Percentiles rank a stretch among this genome's conserved stretches.
Conservation (phyloP, 495 filamentous ascomycete genomes). For the Neurospora tetrasperma region DNA sequence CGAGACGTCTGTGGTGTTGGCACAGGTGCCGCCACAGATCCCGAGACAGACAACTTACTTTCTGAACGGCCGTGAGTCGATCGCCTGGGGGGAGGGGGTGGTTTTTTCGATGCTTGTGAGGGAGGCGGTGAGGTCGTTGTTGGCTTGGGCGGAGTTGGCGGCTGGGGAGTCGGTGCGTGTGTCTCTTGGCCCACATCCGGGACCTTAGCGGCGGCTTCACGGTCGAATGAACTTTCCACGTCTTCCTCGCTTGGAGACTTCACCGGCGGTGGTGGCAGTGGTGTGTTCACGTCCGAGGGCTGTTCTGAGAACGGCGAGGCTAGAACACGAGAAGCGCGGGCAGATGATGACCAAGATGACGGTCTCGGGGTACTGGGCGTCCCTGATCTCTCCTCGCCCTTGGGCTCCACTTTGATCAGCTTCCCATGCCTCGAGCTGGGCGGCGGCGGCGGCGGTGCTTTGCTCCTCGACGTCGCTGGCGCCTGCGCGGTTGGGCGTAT, state of each 20-base stretch:
- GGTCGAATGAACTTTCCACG: slow-evolving; percentile 32
- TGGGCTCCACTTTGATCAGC: slow-evolving; percentile 41
- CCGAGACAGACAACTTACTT: slow-evolving; percentile 20
- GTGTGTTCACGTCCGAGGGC: slow-evolving; percentile 41
- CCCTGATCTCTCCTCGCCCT: background rate
- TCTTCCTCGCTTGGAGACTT: slow-evolving; percentile 32
- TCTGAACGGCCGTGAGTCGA: slow-evolving; percentile 32
- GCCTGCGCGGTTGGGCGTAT: slow-evolving; percentile 13
- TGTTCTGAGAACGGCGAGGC: slow-evolving; percentile 3
- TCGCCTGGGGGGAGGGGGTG: slow-evolving; percentile 39
- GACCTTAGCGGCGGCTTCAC: slow-evolving; percentile 35
- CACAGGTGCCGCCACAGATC: slow-evolving; percentile 8
- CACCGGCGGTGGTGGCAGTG: slow-evolving; percentile 32
- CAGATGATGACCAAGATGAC: background rate
- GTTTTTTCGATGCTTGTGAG: slow-evolving; percentile 22
- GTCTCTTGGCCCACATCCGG: slow-evolving; percentile 23
- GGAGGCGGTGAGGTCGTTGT: slow-evolving; percentile 8
- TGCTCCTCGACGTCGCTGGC: slow-evolving; percentile 16
- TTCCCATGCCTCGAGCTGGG: slow-evolving; percentile 60
- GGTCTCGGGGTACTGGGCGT: background rate
- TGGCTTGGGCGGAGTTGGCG: slow-evolving; percentile 24
- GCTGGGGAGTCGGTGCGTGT: slow-evolving; percentile 17
- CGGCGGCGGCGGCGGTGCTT: slow-evolving; percentile 40
- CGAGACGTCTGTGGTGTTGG: slow-evolving; percentile 10
- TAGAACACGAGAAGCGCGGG: background rate